Evolutionary conservation across 2,329 filamentous ascomycete genomes (phyloP).

Genomic region (Hypoxylon sp.): DNA sequence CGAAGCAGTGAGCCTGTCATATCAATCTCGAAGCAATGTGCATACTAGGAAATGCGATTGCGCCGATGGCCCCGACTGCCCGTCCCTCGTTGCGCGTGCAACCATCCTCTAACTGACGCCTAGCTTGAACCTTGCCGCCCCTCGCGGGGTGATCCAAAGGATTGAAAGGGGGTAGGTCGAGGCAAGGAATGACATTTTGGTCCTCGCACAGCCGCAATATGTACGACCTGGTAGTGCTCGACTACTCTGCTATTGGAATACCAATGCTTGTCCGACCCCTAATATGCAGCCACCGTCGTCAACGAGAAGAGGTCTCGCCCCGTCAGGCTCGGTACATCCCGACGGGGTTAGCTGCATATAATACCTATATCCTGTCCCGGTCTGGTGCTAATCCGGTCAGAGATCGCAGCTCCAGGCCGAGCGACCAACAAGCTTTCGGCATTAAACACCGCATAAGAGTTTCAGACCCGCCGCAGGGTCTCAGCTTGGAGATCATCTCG

Average conservation of each 20-base stretch:
- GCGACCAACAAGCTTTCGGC: slow-evolving; percentile 47
- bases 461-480: slow-evolving; percentile 60
- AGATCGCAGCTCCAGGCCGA: slow-evolving; percentile 47
- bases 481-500: slow-evolving; percentile 60
- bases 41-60: slow-evolving; percentile 19
- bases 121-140: slow-evolving; percentile 22
- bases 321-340: slow-evolving; percentile 48
- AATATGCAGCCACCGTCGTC: slow-evolving; percentile 14
- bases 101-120: slow-evolving; percentile 24
- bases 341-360: slow-evolving; percentile 39
- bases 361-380: slow-evolving; percentile 43
- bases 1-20: slow-evolving; percentile 15
- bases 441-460: slow-evolving; percentile 54
- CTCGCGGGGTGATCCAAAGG: slow-evolving; percentile 13
- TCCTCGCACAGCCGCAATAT: slow-evolving; percentile 32
- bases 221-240: slow-evolving; percentile 7
- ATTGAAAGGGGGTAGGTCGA: slow-evolving; percentile 3
- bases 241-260: neutral
- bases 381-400: slow-evolving; percentile 54
- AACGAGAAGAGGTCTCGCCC: slow-evolving; percentile 29
- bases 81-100: slow-evolving; percentile 22
- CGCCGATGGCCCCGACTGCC: neutral
- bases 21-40: slow-evolving; percentile 11
- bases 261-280: slow-evolving; percentile 9
- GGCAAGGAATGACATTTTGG: slow-evolving; percentile 6